Base-by-base conservation (phyloP, 305 asterid species). In the Fraxinus xanthoxyloides region DNA sequence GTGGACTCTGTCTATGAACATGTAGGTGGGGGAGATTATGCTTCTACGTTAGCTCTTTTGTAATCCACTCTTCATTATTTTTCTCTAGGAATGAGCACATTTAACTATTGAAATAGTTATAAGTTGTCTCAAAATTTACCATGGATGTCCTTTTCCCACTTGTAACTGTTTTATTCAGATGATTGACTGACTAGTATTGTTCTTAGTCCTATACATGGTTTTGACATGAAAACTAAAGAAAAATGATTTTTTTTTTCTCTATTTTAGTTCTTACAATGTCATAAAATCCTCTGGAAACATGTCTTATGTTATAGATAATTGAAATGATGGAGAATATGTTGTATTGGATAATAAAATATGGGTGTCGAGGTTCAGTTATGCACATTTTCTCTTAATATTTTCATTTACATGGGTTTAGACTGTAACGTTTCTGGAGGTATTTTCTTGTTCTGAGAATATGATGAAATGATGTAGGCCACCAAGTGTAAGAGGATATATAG, bases 401-500 rank as follows among this genome's bases (percentile, higher is more conserved):
- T 63, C 15, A 63, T 63, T 23, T 63, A 2, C 2, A 8, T 63
- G 34, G 32, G 17, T n/a, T 63, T 21, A 63, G 17, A 24, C 17
- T 63, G 8, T 7, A 61, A 34, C 23, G 17, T 63, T 24, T 63
- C 72, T 63, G 34, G 34, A 63, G 72, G 6, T 63, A 63, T 63
- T 24, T 59, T 63, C 17, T 63, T 63, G 30, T 63, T 63, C 28
- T 61, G 4, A 2, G 12, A 63, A 21, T 70, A 76, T 28, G n/a
- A 21, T 59, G 56, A 70, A 69, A 77, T 21, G 48, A 72, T 40
- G 26, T n/a, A 26, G 80, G 61, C 84, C 35, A 61, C 23, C 24
- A 31, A 10, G 28, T 19, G 31, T 65, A 28, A 69, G 43, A 7
- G 35, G 13, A 15, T 46, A 51, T 4, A 63, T 21, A 54, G 65